Evolutionary conservation across 208 protist species (phyloP).

Genomic region (Trypanosoma avium): DNA sequence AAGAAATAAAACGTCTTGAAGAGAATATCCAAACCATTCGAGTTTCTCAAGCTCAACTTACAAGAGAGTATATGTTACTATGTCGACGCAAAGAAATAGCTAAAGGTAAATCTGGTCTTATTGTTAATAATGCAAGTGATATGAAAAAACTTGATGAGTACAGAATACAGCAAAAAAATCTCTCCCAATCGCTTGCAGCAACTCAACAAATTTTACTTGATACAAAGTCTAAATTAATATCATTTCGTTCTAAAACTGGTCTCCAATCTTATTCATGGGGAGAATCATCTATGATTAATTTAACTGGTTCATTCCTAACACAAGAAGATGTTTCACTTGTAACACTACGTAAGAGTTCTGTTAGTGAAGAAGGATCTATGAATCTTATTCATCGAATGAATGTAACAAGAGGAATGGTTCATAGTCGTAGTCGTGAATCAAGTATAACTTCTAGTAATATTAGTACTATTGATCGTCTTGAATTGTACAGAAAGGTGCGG

Average conservation of each 20-base stretch:
- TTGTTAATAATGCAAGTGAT: not conserved
- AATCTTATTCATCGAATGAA: slow-evolving; percentile 19
- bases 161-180: not conserved
- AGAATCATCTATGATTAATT: not conserved
- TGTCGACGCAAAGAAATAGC: slow-evolving; percentile 19
- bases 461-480: not conserved
- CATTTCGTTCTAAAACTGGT: not conserved
- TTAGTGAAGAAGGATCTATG: slow-evolving; percentile 13
- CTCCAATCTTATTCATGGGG: not conserved
- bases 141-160: slow-evolving; percentile 18
- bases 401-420: not conserved
- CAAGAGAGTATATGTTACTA: slow-evolving; percentile 13
- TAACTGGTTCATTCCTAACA: not conserved
- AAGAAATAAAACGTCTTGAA: slow-evolving; percentile 3
- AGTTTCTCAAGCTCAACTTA: slow-evolving; percentile 1
- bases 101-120: not conserved
- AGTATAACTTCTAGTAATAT: not conserved
- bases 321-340: slow-evolving; percentile 1
- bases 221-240: not conserved
- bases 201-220: slow-evolving; percentile 1
- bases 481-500: not conserved
- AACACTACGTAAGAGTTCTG: not conserved
- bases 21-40: not conserved
- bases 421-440: not conserved
- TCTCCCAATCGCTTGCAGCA: not conserved